phyloP scores from a whole-genome alignment of 2,329 filamentous ascomycete species.

The Hypomyces rosellus region DNA sequence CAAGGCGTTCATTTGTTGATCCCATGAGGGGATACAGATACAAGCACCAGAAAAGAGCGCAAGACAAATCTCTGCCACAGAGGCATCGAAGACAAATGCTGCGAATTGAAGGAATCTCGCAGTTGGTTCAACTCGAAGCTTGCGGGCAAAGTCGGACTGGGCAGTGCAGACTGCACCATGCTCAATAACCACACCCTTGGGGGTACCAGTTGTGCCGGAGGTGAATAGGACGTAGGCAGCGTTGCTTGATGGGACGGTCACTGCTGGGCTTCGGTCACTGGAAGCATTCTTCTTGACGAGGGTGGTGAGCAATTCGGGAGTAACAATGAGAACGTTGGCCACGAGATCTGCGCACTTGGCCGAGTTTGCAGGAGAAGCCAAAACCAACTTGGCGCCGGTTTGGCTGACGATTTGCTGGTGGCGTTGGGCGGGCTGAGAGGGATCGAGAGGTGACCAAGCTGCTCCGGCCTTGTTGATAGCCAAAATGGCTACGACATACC shows the following conservation, averaged over 20 bases:
- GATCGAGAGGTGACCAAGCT: conserved; percentile 5
- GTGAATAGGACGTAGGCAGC: conserved; percentile 8
- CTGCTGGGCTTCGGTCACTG: background rate
- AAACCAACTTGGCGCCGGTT: too few relatives aligned
- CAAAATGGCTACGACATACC: conserved; percentile 3
- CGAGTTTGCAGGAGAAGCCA: background rate
- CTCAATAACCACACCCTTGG: conserved; percentile 6
- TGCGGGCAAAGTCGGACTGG: background rate
- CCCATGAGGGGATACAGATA: conserved; percentile 14
- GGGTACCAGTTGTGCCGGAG: conserved; percentile 6
- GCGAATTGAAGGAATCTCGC: conserved; percentile 13
- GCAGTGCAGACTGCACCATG: conserved; percentile 2
- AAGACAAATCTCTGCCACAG: conserved; percentile 8
- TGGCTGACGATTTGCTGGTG: conserved; percentile 5
- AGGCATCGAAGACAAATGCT: conserved; percentile 13
- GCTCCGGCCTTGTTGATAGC: conserved; percentile 9
- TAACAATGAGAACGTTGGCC: background rate
- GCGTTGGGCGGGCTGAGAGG: conserved; percentile 1
- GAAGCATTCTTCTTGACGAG: background rate
- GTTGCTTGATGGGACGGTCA: background rate
- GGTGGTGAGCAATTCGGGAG: background rate
- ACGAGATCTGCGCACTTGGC: conserved; percentile 3
- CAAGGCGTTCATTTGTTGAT: conserved; percentile 4
- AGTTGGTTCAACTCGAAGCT: background rate
- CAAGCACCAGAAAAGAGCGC: conserved; percentile 3